phyloP scores from a whole-genome alignment of 2,329 filamentous ascomycete genomes.

The Sclerotinia nivalis region DNA sequence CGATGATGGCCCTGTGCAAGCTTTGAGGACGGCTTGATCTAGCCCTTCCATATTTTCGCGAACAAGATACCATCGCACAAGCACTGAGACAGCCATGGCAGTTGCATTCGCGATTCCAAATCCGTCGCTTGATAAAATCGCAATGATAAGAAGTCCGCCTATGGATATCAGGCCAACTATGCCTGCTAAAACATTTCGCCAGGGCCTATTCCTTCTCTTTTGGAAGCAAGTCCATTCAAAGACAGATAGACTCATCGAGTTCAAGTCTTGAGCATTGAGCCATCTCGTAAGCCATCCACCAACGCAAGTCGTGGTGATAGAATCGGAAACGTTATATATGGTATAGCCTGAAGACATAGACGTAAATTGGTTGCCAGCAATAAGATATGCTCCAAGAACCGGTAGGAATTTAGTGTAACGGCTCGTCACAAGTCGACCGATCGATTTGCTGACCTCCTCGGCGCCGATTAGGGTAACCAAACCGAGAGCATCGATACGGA shows the following conservation, averaged over 20 bases:
- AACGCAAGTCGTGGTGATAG: constrained; percentile 19
- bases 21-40: constrained; percentile 2
- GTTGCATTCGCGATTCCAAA: constrained; percentile 11
- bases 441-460: constrained; percentile 25
- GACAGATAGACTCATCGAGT: constrained; percentile 18
- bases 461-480: constrained; percentile 28
- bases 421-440: constrained; percentile 24
- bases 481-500: constrained; percentile 26
- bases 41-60: constrained; percentile 13
- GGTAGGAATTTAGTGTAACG: constrained; percentile 25
- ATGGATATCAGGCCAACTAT: constrained; percentile 1
- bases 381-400: constrained; percentile 25
- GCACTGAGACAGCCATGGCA: constrained; percentile 14
- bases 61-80: constrained; percentile 21
- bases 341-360: constrained; percentile 18
- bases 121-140: neutral
- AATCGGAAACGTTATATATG: constrained; percentile 28
- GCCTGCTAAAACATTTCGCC: neutral
- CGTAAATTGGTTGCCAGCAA: constrained; percentile 24
- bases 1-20: constrained; percentile 2
- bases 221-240: constrained; percentile 16
- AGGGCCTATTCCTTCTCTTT: neutral
- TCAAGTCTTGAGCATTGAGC: constrained; percentile 22
- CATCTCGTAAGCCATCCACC: constrained; percentile 27
- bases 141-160: neutral